Conservation (phyloP, 192 early-diverging fungal species). For the Tieghemiomyces parasiticus region DNA sequence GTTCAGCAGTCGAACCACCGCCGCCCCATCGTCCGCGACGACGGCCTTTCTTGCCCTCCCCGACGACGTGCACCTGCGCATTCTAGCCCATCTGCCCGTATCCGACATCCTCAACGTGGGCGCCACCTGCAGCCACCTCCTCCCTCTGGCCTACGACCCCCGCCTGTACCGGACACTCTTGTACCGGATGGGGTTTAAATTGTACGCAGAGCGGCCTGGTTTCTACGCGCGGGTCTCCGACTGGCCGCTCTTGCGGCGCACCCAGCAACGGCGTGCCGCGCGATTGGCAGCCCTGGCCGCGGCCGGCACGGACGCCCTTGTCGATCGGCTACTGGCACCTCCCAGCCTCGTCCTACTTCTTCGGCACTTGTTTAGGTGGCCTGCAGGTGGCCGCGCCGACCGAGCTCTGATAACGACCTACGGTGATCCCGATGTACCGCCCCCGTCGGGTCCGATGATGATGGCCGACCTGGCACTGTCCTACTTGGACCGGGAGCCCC, state of each 20-base stretch:
- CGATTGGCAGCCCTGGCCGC: too few relatives aligned
- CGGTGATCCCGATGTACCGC: neutral
- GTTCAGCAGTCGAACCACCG: neutral
- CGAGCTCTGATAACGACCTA: neutral
- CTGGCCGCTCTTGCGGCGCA: too few relatives aligned
- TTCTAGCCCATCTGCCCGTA: neutral
- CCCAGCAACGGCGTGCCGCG: too few relatives aligned
- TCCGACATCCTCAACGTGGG: neutral
- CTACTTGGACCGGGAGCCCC: neutral
- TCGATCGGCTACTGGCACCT: neutral
- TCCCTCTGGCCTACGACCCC: slow-evolving; percentile 2
- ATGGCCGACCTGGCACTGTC: neutral
- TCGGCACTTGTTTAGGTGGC: slow-evolving; percentile 2
- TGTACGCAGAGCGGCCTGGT: neutral
- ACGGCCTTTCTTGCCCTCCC: neutral
- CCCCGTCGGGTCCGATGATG: neutral
- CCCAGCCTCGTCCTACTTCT: neutral
- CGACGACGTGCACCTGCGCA: neutral
- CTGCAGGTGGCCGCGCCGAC: neutral
- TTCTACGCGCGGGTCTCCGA: too few relatives aligned
- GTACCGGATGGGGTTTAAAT: slow-evolving; percentile 1
- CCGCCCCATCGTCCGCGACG: neutral
- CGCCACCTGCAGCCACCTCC: neutral
- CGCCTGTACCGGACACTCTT: neutral
- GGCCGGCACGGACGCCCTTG: neutral